Base-by-base conservation (phyloP, 2,329 filamentous ascomycete species). In the Pestalotiopsis sp. region DNA sequence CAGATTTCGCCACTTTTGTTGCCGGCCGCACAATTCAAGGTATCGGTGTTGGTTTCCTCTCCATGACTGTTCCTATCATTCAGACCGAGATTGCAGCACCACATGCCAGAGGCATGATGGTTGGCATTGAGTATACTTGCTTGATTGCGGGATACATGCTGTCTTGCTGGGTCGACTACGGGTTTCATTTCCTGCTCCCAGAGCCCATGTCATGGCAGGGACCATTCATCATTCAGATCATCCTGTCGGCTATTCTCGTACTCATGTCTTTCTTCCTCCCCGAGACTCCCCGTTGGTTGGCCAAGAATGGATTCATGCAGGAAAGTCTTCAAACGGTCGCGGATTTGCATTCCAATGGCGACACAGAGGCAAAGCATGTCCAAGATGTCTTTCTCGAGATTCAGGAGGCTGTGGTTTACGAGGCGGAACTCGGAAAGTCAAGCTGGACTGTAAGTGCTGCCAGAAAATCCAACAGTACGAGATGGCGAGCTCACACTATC, bases 231-330 rank as follows among this genome's bases (percentile, higher is more conserved):
- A 62, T 62, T n/a, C 59, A 62, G 11, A 62, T 62, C 4, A n/a
- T 12, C 11, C n/a, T 62, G 4, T 12, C 59, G 27, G 27, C n/a
- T n/a, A 62, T 62, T 12, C 36, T 62, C 13, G 12, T 62, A 0
- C n/a, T 20, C 59, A 62, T 62, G 59, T 62, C 59, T n/a, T 62
- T 62, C 59, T n/a, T 62, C 59, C 31, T 62, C 9, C 59, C 59
- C 27, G 59, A 62, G 31, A 62, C 59, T 14, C 59, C 59, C 6
- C 59, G 59, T 1, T 62, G 59, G 59, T 23, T 62, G 13, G 59
- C 59, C 1, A 36, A n/a, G 9, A 62, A 62, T 62, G 59, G 59
- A 17, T 62, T 62, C 59, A 38, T n/a, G n/a, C 12, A 17, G 11
- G 59, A 62, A 23, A 14, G 59, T 62, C 13, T 39, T 3, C 59